Base-by-base conservation (phyloP, 2,329 filamentous ascomycete species). In the Fusarium dimerum region DNA sequence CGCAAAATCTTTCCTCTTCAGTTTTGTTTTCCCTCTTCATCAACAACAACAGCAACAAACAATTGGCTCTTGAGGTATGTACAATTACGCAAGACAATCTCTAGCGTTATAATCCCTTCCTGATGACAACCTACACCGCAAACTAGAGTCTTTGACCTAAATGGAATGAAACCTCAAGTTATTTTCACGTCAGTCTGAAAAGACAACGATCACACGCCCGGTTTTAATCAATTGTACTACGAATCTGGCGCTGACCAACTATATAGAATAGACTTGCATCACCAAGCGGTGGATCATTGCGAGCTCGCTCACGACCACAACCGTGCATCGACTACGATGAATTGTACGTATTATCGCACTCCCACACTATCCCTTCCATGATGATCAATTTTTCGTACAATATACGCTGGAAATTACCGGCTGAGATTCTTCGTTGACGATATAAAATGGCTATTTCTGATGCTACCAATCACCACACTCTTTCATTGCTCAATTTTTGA, bases 141-240 rank as follows among this genome's bases (percentile, higher is more conserved):
- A 92, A 92, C 89, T 95, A 95, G 90, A 95, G 90, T 95, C 90
- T 95, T 94, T 94, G 90, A 95, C 86, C 88, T 78, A 72, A 56
- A 71, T 73, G 80, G 85, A 82, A 87, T 93, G 89, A 92, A 92
- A 93, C 87, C 74, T 84, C 74, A 71, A 60, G 63, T 80, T 85
- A 69, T 63, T 90, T 86, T 84, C 86, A 93, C 89, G 89, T 94
- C 90, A 94, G 90, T 91, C 90, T 94, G 90, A 94, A 80, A 80
- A 74, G 70, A 70, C 60, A 59, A 66, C 48, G 26, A 60, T 55
- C 48, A 59, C 48, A 51, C 58, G 51, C 47, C 36, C 53, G 47
- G 54, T 40, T 59, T 48, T 54, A 50, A 52, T 43, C 47, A 50
- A 48, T 7, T 44, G 43, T 44, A 44, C 36, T 44, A 46, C 43